A percentile compares a stretch with the other conserved stretches of the same genome.
These are phyloP conservation scores for Rhizophora apiculata DNA, from an alignment of 345 rosid species.

Conservation along the genomic window DNA sequence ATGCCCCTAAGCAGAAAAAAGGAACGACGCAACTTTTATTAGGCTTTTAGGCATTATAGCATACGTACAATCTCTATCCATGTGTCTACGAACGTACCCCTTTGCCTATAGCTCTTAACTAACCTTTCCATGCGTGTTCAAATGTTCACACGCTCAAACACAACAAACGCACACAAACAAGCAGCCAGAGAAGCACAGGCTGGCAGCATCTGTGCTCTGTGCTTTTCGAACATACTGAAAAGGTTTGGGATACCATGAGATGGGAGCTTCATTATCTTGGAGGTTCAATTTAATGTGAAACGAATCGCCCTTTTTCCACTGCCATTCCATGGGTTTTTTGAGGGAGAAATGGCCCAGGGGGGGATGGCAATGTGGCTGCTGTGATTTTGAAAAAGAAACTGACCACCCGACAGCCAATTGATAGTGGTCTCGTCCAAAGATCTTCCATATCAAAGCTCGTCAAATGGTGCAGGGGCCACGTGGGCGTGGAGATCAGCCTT, in stretches of 20 bases:
- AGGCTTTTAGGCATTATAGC: no score
- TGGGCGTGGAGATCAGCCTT: background rate
- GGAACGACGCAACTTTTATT: no score
- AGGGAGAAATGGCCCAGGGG: background rate
- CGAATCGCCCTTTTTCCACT: background rate
- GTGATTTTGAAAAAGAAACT: conserved; percentile 7
- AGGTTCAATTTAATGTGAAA: no score
- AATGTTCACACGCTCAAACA: background rate
- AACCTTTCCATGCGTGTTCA: conserved; percentile 10
- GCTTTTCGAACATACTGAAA: conserved; percentile 17
- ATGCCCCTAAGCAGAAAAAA: no score
- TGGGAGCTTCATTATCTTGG: background rate
- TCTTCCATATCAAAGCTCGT: conserved; percentile 3
- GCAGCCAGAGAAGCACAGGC: no score
- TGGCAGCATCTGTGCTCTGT: conserved; percentile 1
- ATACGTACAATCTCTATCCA: conserved; percentile 6
- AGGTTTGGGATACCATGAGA: background rate
- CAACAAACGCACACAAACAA: background rate
- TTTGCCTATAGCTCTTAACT: background rate
- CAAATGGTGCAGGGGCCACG: conserved; percentile 6
- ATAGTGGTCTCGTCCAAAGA: conserved; percentile 25
- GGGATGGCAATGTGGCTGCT: conserved; percentile 12
- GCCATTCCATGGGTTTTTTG: conserved; percentile 4
- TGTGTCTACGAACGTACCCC: conserved; percentile 2
- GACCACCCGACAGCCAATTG: conserved; percentile 12